Conservation (phyloP, 805 yeast genomes). For the Cyberlindnera euphorbiae region DNA sequence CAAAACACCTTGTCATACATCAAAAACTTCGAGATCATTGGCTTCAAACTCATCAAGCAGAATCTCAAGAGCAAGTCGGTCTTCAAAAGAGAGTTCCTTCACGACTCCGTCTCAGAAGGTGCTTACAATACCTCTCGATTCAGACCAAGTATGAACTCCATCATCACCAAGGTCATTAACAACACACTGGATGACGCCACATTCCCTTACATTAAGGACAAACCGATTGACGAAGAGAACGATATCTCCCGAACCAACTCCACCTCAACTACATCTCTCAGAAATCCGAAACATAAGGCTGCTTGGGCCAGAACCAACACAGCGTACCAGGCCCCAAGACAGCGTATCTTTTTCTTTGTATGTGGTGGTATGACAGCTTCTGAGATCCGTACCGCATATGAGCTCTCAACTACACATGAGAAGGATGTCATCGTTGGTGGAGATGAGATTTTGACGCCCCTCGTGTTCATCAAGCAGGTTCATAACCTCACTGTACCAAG, state of each 20-base stretch:
- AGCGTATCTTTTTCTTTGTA: constrained; percentile 71
- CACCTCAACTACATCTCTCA: constrained; percentile 45
- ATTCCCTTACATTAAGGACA: constrained; percentile 75
- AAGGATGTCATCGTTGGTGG: constrained; percentile 81
- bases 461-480: constrained; percentile 34
- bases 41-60: constrained; percentile 48
- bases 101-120: constrained; percentile 40
- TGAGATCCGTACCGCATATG: constrained; percentile 74
- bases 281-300: constrained; percentile 70
- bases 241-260: constrained; percentile 29
- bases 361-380: constrained; percentile 89
- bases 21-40: constrained; percentile 51
- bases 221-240: constrained; percentile 48
- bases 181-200: constrained; percentile 50
- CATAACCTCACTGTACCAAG: constrained; percentile 34
- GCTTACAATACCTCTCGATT: constrained; percentile 64
- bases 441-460: constrained; percentile 62
- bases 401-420: constrained; percentile 54
- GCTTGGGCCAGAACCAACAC: constrained; percentile 60
- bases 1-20: constrained; percentile 49
- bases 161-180: constrained; percentile 46
- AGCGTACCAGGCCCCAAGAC: constrained; percentile 40
- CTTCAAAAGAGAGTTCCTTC: constrained; percentile 47
- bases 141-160: constrained; percentile 62
- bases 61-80: constrained; percentile 35